Evolutionary conservation across 306 rosid species (phyloP).

Genomic region (Fragaria iinumae): DNA sequence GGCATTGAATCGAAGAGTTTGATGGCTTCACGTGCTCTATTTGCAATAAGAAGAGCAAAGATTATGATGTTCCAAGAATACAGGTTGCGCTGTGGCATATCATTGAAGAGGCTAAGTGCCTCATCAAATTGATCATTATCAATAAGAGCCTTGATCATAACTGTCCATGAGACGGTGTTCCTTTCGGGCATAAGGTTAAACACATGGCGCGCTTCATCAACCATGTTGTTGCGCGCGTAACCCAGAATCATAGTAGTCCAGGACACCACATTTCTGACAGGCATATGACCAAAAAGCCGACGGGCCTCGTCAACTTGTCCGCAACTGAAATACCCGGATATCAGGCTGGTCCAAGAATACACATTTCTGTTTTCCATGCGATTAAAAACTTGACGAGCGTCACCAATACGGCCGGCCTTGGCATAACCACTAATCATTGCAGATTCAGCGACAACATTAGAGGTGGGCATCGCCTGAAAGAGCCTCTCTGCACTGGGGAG

Average conservation of each 20-base stretch:
- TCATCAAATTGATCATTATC: slow-evolving; percentile 36
- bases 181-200: slow-evolving; percentile 48
- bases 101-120: slow-evolving; percentile 37
- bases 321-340: slow-evolving; percentile 40
- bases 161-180: slow-evolving; percentile 44
- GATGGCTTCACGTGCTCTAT: slow-evolving; percentile 44
- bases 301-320: slow-evolving; percentile 42
- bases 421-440: slow-evolving; percentile 46
- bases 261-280: slow-evolving; percentile 41
- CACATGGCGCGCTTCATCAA: slow-evolving; percentile 30
- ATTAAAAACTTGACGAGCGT: slow-evolving; percentile 41
- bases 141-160: slow-evolving; percentile 48
- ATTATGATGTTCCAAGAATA: slow-evolving; percentile 53
- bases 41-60: slow-evolving; percentile 38
- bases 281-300: slow-evolving; percentile 38
- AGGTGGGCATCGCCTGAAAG: slow-evolving; percentile 10
- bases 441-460: slow-evolving; percentile 30
- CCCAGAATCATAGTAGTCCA: slow-evolving; percentile 41
- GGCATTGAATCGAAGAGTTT: slow-evolving; percentile 40
- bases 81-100: slow-evolving; percentile 41
- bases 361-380: slow-evolving; percentile 38
- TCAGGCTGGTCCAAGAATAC: slow-evolving; percentile 50
- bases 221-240: slow-evolving; percentile 37
- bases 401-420: slow-evolving; percentile 37
- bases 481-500: slow-evolving; percentile 19